phyloP scores from a whole-genome alignment of 2,329 filamentous ascomycete species.

The Botrytis byssoidea region DNA sequence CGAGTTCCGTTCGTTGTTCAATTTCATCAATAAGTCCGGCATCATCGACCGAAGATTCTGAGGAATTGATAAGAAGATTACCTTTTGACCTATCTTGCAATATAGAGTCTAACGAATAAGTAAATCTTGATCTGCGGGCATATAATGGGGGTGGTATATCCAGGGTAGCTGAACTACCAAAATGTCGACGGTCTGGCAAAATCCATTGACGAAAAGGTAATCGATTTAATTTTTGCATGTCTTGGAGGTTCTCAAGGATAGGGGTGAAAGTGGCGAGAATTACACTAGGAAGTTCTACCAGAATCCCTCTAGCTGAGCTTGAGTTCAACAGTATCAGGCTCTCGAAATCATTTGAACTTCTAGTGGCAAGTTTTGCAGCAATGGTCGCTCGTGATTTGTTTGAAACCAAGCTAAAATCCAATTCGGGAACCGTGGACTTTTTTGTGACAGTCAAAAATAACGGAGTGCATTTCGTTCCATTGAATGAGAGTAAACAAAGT shows the following conservation, averaged over 20 bases:
- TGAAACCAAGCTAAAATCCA: background rate
- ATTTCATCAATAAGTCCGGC: slow-evolving; percentile 26
- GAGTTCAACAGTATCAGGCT: background rate
- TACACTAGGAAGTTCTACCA: slow-evolving; percentile 11
- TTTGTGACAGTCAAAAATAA: background rate
- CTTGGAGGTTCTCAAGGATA: slow-evolving; percentile 16
- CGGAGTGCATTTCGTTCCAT: background rate
- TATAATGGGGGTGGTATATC: slow-evolving; percentile 30
- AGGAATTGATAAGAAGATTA: slow-evolving; percentile 14
- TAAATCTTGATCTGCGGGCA: slow-evolving; percentile 23
- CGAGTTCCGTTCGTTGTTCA: slow-evolving; percentile 27
- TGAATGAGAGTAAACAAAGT: background rate
- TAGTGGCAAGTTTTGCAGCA: background rate
- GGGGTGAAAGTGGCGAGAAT: slow-evolving; percentile 11
- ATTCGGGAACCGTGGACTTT: background rate
- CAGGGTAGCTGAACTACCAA: background rate
- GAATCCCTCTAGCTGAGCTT: background rate
- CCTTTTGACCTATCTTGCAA: slow-evolving; percentile 25
- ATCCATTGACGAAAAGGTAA: slow-evolving; percentile 19
- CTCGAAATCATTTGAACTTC: background rate
- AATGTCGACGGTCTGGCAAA: slow-evolving; percentile 1
- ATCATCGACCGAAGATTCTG: slow-evolving; percentile 18
- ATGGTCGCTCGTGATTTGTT: background rate
- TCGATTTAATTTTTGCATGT: background rate
- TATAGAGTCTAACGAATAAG: slow-evolving; percentile 26